Conservation (phyloP, 768 basidiomycete species). For the Asterophora parasitica region DNA sequence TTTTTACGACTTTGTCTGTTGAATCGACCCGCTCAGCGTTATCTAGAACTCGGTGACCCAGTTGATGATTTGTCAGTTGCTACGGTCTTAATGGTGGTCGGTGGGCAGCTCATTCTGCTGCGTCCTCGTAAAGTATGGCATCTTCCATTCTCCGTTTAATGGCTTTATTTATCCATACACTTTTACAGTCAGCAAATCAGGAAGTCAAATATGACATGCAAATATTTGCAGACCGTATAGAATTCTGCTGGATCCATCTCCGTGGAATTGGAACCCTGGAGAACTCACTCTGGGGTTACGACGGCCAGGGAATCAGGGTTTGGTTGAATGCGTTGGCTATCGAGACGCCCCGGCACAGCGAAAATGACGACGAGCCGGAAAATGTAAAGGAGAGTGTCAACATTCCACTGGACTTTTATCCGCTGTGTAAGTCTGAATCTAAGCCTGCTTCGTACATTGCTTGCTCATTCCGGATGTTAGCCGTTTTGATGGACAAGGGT, state of each 20-base stretch:
- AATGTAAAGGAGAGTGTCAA: slow-evolving; percentile 91
- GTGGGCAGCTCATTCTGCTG: slow-evolving; percentile 84
- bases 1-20: background rate
- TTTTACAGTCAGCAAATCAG: slow-evolving; percentile 63
- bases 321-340: slow-evolving; percentile 96
- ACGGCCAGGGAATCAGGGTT: slow-evolving; percentile 81
- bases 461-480: slow-evolving; percentile 35
- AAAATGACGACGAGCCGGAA: slow-evolving; percentile 25
- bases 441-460: background rate
- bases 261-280: slow-evolving; percentile 90
- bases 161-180: background rate
- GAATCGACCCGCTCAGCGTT: background rate
- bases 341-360: slow-evolving; percentile 48
- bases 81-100: slow-evolving; percentile 93
- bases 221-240: slow-evolving; percentile 92
- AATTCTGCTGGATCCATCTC: slow-evolving; percentile 98
- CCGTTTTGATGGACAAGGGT: slow-evolving; percentile 97
- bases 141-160: background rate
- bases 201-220: slow-evolving; percentile 98
- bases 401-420: slow-evolving; percentile 91
- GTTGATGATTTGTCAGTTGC: slow-evolving; percentile 89
- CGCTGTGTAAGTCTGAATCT: slow-evolving; percentile 64
- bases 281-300: slow-evolving; percentile 97
- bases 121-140: slow-evolving; percentile 73
- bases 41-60: slow-evolving; percentile 88